phyloP scores from a whole-genome alignment of 352 stramenopile species.

The Thraustotheca clavata region DNA sequence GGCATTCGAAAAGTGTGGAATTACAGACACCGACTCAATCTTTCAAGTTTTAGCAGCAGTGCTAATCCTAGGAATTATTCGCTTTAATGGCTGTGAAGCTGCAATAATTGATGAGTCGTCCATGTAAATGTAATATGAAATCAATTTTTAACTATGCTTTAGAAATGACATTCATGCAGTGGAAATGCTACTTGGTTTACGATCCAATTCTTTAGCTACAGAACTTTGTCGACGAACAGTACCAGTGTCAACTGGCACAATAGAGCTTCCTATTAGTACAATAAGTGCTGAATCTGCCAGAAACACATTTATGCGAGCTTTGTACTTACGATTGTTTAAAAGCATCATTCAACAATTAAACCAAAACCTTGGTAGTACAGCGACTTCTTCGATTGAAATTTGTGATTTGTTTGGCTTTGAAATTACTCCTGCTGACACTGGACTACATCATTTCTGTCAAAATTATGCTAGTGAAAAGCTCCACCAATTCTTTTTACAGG shows the following conservation, averaged over 20 bases:
- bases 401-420: neutral
- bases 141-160: too few relatives aligned
- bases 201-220: neutral
- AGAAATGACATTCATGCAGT: neutral
- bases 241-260: neutral
- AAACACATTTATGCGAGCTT: neutral
- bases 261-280: neutral
- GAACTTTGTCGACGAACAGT: neutral
- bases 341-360: neutral
- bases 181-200: neutral
- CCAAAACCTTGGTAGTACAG: neutral
- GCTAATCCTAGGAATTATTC: neutral
- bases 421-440: neutral
- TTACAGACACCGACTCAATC: neutral
- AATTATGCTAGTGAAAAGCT: slow-evolving; percentile 5
- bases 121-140: too few relatives aligned
- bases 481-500: slow-evolving; percentile 8
- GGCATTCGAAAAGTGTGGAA: neutral
- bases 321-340: neutral
- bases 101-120: neutral
- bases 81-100: neutral
- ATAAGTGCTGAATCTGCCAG: neutral
- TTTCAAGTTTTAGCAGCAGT: neutral
- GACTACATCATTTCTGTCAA: neutral
- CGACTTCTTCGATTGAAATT: neutral